phyloP scores from a whole-genome alignment of 176 grass and related monocot genomes.

The Saccharum spontaneum region DNA sequence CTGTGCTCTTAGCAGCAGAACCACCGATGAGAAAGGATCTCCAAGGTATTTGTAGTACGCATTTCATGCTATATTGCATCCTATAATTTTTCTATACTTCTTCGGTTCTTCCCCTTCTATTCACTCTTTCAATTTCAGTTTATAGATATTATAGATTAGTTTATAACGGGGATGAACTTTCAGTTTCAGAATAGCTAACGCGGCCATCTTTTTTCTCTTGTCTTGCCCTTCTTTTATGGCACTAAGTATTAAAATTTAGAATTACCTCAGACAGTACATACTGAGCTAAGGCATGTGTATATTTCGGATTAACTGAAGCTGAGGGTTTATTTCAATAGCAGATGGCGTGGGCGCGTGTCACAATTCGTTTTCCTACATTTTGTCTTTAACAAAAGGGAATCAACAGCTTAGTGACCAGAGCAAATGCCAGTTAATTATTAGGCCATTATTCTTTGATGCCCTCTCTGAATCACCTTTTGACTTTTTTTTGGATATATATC shows the following conservation, averaged over 20 bases:
- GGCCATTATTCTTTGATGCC: conserved; percentile 5
- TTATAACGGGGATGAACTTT: background rate
- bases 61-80: conserved; percentile 13
- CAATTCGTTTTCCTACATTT: conserved; percentile 8
- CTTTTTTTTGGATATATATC: background rate
- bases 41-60: conserved; percentile 50
- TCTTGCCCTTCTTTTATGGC: background rate
- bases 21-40: conserved; percentile 34
- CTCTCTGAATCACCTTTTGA: background rate
- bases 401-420: background rate
- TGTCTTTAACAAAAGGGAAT: conserved; percentile 3
- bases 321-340: conserved; percentile 6
- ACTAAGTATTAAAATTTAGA: background rate
- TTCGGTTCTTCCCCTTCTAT: background rate
- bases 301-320: background rate
- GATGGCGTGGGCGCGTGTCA: background rate
- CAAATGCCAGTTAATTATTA: conserved; percentile 5
- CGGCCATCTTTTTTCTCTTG: background rate
- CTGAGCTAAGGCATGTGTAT: conserved; percentile 18
- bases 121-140: background rate
- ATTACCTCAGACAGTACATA: background rate
- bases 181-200: background rate
- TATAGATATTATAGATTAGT: conserved; percentile 28
- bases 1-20: conserved; percentile 60
- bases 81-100: conserved; percentile 16